Evolutionary conservation across 352 stramenopile genomes (phyloP), one percentile per base, ranked within the genome.

Genomic region (Pythium utonaiense): DNA sequence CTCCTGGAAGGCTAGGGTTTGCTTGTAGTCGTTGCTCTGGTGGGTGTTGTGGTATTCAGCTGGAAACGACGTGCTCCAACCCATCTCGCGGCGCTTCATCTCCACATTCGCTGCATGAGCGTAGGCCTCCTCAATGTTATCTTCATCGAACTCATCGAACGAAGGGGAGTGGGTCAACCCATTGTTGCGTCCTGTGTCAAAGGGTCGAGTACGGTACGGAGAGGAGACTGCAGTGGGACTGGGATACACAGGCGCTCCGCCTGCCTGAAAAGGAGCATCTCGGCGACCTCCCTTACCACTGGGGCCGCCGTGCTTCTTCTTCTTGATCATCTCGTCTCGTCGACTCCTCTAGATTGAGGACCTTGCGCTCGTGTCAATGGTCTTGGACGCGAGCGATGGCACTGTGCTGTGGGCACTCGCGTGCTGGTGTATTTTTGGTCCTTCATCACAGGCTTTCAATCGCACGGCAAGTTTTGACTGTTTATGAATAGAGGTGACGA

Each of bases 21-120:
- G 70, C 60, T 80, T 73, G 21, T 74, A 84, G 58, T 86, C 68
- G 1, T 50, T 61, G 30, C 62, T 59, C 33, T 76, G 66, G 51
- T 74, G 63, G 27, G 52, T 34, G 1, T 62, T 50, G 16, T 80
- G 60, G 47, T 91, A 91, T 42, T 91, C 81, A 17, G 78, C 79
- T 25, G 79, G 79, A 38, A 74, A 91, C 1, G 78, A 89, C 22
- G 79, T 87, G 56, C 74, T 86, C 81, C 81, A 91, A 17, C 81
- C 73, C 58, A 83, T 80, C 57, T 91, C 79, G 9, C 78, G 81
- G 41, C 71, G 75, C 61, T 78, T 82, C 34, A 69, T 53, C 47
- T 78, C 74, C 13, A 38, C 40, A 31, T 42, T 54, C 17, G 49
- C 40, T 4, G 49, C 57, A 8, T 42, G 38, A 3, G 13, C 40